A percentile compares a stretch with the other conserved stretches of the same genome.
These are phyloP conservation scores for Ustilago trichophora DNA, from an alignment of 1,284 basidiomycete species.

Conservation along the genomic window DNA sequence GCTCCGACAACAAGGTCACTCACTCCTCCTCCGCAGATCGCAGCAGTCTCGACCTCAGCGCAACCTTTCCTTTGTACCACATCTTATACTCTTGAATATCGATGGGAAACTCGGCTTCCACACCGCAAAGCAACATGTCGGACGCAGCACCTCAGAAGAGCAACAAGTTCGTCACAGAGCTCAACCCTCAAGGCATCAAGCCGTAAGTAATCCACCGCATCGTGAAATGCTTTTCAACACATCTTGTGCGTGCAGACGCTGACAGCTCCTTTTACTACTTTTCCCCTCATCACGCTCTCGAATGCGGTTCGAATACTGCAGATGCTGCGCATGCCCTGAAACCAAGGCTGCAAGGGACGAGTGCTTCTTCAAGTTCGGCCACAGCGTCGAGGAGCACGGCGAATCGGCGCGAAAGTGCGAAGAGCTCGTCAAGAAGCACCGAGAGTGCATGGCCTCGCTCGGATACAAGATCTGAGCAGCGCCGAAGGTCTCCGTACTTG, in stretches of 20 bases:
- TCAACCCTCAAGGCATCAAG: slow-evolving; percentile 89
- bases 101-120: too few relatives aligned
- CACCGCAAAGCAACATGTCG: slow-evolving; percentile 9
- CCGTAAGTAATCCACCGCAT: slow-evolving; percentile 76
- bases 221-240: too few relatives aligned
- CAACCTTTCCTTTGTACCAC: too few relatives aligned
- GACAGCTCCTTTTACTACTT: background rate
- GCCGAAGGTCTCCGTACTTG: too few relatives aligned
- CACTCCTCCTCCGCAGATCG: slow-evolving; percentile 1
- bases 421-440: slow-evolving; percentile 80
- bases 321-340: slow-evolving; percentile 92
- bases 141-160: slow-evolving; percentile 35
- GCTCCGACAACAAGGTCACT: background rate
- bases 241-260: too few relatives aligned
- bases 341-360: slow-evolving; percentile 90
- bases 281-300: background rate
- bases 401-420: slow-evolving; percentile 81
- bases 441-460: slow-evolving; percentile 83
- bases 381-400: slow-evolving; percentile 71
- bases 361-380: slow-evolving; percentile 80
- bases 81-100: too few relatives aligned
- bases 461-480: slow-evolving; percentile 63
- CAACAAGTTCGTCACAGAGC: slow-evolving; percentile 60
- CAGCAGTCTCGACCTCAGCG: background rate
- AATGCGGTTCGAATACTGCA: slow-evolving; percentile 14